phyloP scores from a whole-genome alignment of 306 rosid species.

The Glycine tomentella region DNA sequence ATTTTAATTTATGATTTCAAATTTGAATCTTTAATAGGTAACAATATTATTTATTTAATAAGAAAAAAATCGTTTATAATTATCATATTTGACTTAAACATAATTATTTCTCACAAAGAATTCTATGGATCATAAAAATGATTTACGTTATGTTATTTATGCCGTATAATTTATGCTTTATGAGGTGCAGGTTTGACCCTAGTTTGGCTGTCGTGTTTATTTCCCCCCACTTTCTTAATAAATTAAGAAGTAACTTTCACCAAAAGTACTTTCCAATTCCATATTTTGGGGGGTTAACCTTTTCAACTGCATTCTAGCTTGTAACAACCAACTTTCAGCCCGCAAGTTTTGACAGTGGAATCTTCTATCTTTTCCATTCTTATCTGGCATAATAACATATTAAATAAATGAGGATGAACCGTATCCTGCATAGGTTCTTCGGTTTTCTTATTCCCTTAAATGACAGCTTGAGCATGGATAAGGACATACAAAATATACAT shows the following conservation, averaged over 20 bases:
- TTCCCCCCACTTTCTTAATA: not conserved
- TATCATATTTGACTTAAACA: no score
- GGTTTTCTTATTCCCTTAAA: conserved; percentile 5
- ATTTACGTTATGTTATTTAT: no score
- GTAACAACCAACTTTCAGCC: conserved; percentile 23
- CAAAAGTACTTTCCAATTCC: conserved; percentile 21
- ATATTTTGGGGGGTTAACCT: not conserved
- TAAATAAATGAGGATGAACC: not conserved
- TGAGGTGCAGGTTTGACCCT: not conserved
- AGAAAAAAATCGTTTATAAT: no score
- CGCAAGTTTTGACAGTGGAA: conserved; percentile 2
- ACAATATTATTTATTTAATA: no score
- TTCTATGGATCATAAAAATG: no score
- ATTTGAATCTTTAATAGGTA: no score
- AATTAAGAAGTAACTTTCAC: not conserved
- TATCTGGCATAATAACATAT: not conserved
- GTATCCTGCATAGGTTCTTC: not conserved
- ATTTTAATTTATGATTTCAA: no score
- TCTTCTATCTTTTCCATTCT: conserved; percentile 6
- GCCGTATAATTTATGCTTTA: no score
- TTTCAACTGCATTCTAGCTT: not conserved
- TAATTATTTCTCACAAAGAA: no score
- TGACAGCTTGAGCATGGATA: not conserved
- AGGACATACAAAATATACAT: not conserved
- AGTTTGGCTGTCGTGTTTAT: not conserved